Base-by-base conservation (phyloP, 2,329 filamentous ascomycete species). In the Xylaria sp. region DNA sequence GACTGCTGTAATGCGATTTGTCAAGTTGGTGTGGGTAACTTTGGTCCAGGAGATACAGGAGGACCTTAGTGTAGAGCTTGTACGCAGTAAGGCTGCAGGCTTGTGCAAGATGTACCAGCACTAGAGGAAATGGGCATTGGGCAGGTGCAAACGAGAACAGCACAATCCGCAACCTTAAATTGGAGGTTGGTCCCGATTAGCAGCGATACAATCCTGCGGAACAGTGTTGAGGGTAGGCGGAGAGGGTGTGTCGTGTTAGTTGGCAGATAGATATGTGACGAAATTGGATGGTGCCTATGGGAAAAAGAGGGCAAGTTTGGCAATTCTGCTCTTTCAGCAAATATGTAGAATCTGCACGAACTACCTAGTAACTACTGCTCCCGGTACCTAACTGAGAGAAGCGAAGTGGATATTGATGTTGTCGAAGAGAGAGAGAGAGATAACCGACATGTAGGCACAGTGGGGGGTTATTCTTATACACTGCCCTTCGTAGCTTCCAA, bases 71-170 rank as follows among this genome's bases (percentile, higher is more conserved):
- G 49, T 25, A 20, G 51, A 58, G 29, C 10, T 22, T 15, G 57
- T n/a, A n/a, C n/a, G n/a, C n/a, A n/a, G n/a, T 65, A 60, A 69
- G 67, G 67, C 64, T 60, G 67, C 62, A 36, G 65, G 54, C 57
- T 53, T 22, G 50, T 38, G 47, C 38, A 53, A 51, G 38, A 15
- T 11, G 36, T 27, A 42, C 22, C 15, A 17, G 33, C 13, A 39
- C 36, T n/a, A 27, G 53, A 55, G 36, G 22, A 29, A 54, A 20
- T 13, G 36, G 13, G 36, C 22, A n/a, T 42, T 29, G 53, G 25
- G 36, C 27, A 42, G 38, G 57, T 44, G 45, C 22, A 50, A 27
- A 39, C 33, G n/a, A 13, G 2, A 31, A 25, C 31, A 25, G 51
- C n/a, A 31, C 59, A 47, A 22, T 42, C 45, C 31, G 33, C n/a